Percentiles rank a stretch among this genome's conserved stretches.
Conservation (phyloP, 805 yeast genomes). For the Priceomyces fermenticarens region DNA sequence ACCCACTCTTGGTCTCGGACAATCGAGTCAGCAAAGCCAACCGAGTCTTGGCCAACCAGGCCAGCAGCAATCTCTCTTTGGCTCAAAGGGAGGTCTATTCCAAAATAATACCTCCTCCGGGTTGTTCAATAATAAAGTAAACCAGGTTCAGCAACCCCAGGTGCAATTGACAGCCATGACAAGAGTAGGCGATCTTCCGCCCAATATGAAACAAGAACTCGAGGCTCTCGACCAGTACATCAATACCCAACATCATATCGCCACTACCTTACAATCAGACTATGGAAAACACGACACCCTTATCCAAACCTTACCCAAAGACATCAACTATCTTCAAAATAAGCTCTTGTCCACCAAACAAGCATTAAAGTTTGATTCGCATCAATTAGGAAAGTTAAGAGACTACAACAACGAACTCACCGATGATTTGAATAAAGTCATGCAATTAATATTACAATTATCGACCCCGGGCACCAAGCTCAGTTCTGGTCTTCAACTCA, state of each 20-base stretch:
- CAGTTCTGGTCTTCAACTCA: constrained; percentile 53
- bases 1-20: constrained; percentile 16
- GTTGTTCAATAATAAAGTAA: constrained; percentile 7
- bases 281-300: constrained; percentile 60
- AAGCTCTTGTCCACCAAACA: constrained; percentile 63
- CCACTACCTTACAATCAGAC: constrained; percentile 64
- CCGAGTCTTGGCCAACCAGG: no score
- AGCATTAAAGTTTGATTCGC: constrained; percentile 51
- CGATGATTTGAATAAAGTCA: constrained; percentile 52
- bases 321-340: constrained; percentile 59
- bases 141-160: constrained; percentile 16
- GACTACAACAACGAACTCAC: constrained; percentile 37
- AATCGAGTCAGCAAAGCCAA: no score
- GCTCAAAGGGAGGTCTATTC: constrained; percentile 10
- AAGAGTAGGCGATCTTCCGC: constrained; percentile 70
- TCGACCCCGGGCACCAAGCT: constrained; percentile 54
- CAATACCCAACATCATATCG: constrained; percentile 68
- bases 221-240: constrained; percentile 71
- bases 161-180: constrained; percentile 68
- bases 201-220: constrained; percentile 62
- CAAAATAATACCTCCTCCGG: constrained; percentile 9
- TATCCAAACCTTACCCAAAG: constrained; percentile 70
- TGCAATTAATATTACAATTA: constrained; percentile 50
- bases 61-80: constrained; percentile 7
- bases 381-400: constrained; percentile 32